phyloP scores from a whole-genome alignment of 257 asterid species.

The Primulina tabacum region DNA sequence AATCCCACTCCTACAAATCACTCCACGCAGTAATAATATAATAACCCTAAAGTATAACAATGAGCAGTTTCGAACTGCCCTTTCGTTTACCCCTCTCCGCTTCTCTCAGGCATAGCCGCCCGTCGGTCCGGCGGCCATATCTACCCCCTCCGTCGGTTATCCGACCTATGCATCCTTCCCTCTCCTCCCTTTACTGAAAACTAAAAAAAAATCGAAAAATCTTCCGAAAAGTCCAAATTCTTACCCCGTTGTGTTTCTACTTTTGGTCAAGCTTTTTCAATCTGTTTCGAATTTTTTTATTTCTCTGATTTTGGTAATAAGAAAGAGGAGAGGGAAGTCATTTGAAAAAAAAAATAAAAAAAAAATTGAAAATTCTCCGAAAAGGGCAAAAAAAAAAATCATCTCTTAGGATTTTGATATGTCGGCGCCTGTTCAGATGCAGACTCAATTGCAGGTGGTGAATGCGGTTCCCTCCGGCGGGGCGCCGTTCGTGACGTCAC shows the following conservation, averaged over 20 bases:
- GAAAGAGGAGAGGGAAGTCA: slow-evolving; percentile 89
- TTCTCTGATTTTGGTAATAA: slow-evolving; percentile 43
- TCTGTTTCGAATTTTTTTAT: slow-evolving; percentile 5
- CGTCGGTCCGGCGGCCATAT: not conserved
- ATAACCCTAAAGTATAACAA: not conserved
- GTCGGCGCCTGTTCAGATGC: slow-evolving; percentile 85
- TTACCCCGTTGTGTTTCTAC: slow-evolving; percentile 32
- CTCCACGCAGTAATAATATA: not conserved
- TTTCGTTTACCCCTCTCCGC: not conserved
- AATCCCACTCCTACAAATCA: not conserved
- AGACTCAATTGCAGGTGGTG: slow-evolving; percentile 52
- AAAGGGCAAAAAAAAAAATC: slow-evolving; percentile 24
- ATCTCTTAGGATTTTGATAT: slow-evolving; percentile 29
- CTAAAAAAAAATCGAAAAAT: slow-evolving; percentile 30
- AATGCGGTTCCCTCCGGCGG: slow-evolving; percentile 39
- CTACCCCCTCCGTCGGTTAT: slow-evolving; percentile 32
- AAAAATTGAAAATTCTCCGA: slow-evolving; percentile 34
- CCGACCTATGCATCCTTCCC: slow-evolving; percentile 53
- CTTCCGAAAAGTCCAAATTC: slow-evolving; percentile 27
- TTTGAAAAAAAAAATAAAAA: slow-evolving; percentile 28
- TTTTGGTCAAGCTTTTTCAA: slow-evolving; percentile 23
- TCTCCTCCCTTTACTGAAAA: slow-evolving; percentile 47
- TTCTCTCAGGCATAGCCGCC: not conserved
- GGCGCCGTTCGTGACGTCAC: slow-evolving; percentile 71
- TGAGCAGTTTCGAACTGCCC: not conserved